Evolutionary conservation across 306 rosid genomes (phyloP).

Genomic region (Canavalia ensiformis): DNA sequence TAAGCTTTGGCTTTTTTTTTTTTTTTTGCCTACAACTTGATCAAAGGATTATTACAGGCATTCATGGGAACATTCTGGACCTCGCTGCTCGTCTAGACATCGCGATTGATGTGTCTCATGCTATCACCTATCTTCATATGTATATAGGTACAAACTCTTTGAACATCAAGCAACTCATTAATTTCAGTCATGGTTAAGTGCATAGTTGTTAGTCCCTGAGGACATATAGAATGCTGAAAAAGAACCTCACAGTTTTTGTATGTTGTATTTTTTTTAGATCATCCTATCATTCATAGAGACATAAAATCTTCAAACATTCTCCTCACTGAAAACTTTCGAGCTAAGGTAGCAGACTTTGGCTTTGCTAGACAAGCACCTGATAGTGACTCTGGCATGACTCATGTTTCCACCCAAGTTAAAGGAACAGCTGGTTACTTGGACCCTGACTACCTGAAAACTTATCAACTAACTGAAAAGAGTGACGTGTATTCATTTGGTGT

Average conservation of each 20-base stretch:
- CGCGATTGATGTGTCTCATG: conserved; percentile 97
- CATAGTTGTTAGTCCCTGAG: conserved; percentile 6
- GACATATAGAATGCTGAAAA: conserved; percentile 30
- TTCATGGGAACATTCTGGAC: conserved; percentile 72
- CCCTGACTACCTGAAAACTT: conserved; percentile 93
- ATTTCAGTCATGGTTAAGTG: conserved; percentile 14
- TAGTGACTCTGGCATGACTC: conserved; percentile 87
- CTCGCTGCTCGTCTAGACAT: conserved; percentile 82
- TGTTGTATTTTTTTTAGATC: conserved; percentile 66
- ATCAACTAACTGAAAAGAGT: conserved; percentile 95
- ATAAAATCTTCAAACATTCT: conserved; percentile 97
- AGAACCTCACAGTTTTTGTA: conserved; percentile 40
- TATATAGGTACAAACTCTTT: conserved; percentile 70
- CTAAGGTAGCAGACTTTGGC: conserved; percentile 98
- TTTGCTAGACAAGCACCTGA: conserved; percentile 94
- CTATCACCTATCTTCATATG: conserved; percentile 95
- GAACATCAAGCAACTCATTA: conserved; percentile 15
- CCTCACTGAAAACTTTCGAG: conserved; percentile 78
- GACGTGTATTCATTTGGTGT: conserved; percentile 98
- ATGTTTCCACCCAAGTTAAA: conserved; percentile 92
- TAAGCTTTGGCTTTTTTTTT: conserved; percentile 35
- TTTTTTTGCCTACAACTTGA: conserved; percentile 35
- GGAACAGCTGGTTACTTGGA: conserved; percentile 99
- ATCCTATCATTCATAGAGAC: conserved; percentile 94
- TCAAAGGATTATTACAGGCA: conserved; percentile 63